phyloP scores from a whole-genome alignment of 2,329 filamentous ascomycete genomes.

The Pyrenochaeta sp. region DNA sequence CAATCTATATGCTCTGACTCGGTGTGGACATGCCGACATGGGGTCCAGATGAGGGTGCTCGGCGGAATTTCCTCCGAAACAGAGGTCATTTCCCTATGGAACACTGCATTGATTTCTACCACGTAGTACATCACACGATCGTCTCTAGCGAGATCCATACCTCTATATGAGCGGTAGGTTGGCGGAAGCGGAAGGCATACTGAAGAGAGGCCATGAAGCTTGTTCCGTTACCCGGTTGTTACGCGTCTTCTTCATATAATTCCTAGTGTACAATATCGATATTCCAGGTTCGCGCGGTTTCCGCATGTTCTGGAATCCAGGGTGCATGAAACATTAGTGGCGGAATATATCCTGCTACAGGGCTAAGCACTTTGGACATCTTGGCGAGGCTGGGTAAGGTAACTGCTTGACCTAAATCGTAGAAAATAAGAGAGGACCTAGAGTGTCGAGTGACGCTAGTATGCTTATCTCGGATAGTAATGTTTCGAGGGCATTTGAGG shows the following conservation, averaged over 20 bases:
- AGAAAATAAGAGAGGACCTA: neutral
- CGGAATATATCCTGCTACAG: conserved; percentile 27
- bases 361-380: conserved; percentile 30
- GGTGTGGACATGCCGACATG: conserved; percentile 3
- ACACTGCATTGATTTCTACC: neutral
- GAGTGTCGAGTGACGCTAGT: neutral
- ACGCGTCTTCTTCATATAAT: neutral
- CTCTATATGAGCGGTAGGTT: neutral
- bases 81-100: conserved; percentile 26
- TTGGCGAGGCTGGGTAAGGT: conserved; percentile 24
- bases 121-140: neutral
- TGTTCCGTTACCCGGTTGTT: neutral
- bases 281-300: neutral
- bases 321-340: conserved; percentile 37
- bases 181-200: neutral
- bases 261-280: neutral
- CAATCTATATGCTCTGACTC: conserved; percentile 13
- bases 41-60: conserved; percentile 10
- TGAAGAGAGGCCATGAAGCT: neutral
- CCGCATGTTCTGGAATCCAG: conserved; percentile 8
- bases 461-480: neutral
- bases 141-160: too few relatives aligned
- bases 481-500: neutral
- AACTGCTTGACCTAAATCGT: conserved; percentile 6
- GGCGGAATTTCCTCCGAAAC: conserved; percentile 31